Base-by-base conservation (phyloP, 73 alveolate genomes). In the Paramecium caudatum region DNA sequence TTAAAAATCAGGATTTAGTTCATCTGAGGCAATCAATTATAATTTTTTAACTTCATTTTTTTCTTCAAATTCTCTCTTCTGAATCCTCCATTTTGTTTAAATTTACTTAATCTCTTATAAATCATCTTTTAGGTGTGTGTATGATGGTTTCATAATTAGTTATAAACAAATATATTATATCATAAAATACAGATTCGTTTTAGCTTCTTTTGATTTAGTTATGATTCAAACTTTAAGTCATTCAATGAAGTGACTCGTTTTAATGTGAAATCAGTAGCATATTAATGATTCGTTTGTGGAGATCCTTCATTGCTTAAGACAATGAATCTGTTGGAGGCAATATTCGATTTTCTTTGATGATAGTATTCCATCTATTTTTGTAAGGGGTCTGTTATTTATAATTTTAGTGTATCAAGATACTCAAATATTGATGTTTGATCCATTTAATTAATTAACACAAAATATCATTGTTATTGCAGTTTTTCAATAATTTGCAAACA, bases 311-410 rank as follows among this genome's bases (percentile, higher is more conserved):
- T 9, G 30, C 46, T 16, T 27, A 37, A 27, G 41, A 6, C 17
- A 12, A 55, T 55, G 23, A 27, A 2, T 55, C 13, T 19, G 0
- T 21, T 10, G 13, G 45, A 55, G 21, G 25, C 30, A 27, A 55
- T 55, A 16, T 27, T 23, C 23, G 23, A 27, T 55, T 55, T 55
- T 55, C 30, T 55, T 27, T 55, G 25, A 10, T 55, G 80, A 55
- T 55, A 55, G 7, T 55, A 55, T 13, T 55, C 80, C 23, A 55
- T 17, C 30, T 55, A 23, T 10, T 55, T 55, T 27, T 55, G 30
- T 12, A 55, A 27, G 23, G 80, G 80, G 13, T 55, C 80, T 55
- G 80, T 55, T 23, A 55, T 55, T 55, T 55, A 15, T 55, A 55
- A 23, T 21, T 55, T 27, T 27, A 55, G 30, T 55, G 80, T 55